Base-by-base conservation (phyloP, 1,139 yeast genomes). In the Debaryomycetaceae sp. region DNA sequence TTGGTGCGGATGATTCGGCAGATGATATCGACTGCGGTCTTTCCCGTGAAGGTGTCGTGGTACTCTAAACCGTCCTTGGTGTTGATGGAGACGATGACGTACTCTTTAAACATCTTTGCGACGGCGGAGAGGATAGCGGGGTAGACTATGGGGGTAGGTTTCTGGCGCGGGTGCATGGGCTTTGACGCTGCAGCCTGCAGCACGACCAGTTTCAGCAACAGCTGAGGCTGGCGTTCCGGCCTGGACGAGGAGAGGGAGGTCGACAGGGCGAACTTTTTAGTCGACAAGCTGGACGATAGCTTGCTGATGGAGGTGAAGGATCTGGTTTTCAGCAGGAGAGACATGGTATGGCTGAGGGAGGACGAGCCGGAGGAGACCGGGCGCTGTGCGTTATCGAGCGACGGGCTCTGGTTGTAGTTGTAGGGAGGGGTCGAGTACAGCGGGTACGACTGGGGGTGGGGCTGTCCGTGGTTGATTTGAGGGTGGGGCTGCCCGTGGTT, bases 61-160 rank as follows among this genome's bases (percentile, higher is more conserved):
- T 87, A 87, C 37, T 90, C 83, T 43, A 90, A 68, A n/a, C 95
- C 97, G 55, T 87, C 92, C 47, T 90, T 90, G 45, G 81, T 79
- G 41, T 83, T 76, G 36, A 86, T 86, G 3, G 90, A 80, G 18
- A 83, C 52, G 16, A 72, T 70, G 25, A 86, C 70, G 18, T 77
- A 62, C 38, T 80, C 85, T 38, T 77, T 72, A 51, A 90, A 86
- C 14, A 75, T 71, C 16, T 68, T 70, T 1, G 97, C 94, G 10
- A 92, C 97, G 33, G 76, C 68, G 1, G 96, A 85, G 16, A 90
- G 59, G 45, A 85, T 46, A 2, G 97, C 97, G 1, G 97, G 96
- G 50, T 90, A 86, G 3, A 86, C 86, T 15, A 64, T 52, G 3
- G 92, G 87, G 30, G 67, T 69, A 33, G 62, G 64, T 7, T 69